Evolutionary conservation across 2,329 filamentous ascomycete species (phyloP).

Genomic region (Pseudogymnoascus sp.): DNA sequence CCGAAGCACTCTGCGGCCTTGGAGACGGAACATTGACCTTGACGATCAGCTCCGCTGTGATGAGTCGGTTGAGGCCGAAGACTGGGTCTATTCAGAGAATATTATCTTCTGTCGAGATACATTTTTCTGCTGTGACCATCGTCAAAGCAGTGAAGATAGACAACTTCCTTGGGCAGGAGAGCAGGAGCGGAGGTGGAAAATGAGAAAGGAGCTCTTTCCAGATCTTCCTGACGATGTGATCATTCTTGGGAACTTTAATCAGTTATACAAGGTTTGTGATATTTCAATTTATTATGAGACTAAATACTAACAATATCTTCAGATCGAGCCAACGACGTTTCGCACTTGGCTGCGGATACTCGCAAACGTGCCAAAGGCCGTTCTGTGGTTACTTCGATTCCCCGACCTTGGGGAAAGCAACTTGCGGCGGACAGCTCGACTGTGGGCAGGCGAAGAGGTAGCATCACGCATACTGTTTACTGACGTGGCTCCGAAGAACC

Average conservation of each 20-base stretch:
- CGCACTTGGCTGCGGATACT: constrained; percentile 92
- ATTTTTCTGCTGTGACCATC: constrained; percentile 98
- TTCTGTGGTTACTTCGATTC: constrained; percentile 94
- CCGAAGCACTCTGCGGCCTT: constrained; percentile 69
- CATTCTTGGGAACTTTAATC: constrained; percentile 96
- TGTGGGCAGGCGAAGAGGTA: constrained; percentile 80
- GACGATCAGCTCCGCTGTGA: constrained; percentile 63
- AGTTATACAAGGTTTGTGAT: constrained; percentile 80
- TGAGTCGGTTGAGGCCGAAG: constrained; percentile 51
- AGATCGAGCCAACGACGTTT: constrained; percentile 97
- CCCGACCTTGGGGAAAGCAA: constrained; percentile 88
- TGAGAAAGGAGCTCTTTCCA: constrained; percentile 90
- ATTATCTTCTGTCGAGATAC: constrained; percentile 91
- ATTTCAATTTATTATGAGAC: neutral
- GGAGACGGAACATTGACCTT: constrained; percentile 65
- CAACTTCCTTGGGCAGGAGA: constrained; percentile 75
- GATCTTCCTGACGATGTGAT: constrained; percentile 71
- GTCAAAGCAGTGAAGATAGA: constrained; percentile 67
- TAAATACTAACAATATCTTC: constrained; percentile 10
- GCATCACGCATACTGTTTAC: constrained; percentile 87
- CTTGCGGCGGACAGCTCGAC: constrained; percentile 67
- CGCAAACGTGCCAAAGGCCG: constrained; percentile 72
- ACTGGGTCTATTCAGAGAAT: constrained; percentile 96
- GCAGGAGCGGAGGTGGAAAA: constrained; percentile 73
- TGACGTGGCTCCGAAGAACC: constrained; percentile 89